Conservation (phyloP, 2,329 filamentous ascomycete species). For the Uncinocarpus reesii region DNA sequence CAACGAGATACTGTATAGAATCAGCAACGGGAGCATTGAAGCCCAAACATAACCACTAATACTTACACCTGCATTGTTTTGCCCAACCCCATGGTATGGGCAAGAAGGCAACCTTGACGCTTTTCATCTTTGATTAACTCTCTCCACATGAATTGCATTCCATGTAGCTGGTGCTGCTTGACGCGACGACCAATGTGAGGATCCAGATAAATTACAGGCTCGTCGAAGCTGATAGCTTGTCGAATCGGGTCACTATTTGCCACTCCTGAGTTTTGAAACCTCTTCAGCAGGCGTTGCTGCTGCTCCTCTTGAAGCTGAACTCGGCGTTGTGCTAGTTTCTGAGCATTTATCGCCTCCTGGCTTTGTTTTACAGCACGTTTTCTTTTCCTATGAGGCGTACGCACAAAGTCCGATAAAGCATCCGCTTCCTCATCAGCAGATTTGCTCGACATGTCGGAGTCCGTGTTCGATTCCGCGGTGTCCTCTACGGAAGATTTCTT, state of each 20-base stretch:
- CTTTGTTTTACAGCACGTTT: constrained; percentile 42
- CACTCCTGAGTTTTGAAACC: constrained; percentile 25
- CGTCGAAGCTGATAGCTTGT: constrained; percentile 38
- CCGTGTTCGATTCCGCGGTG: neutral
- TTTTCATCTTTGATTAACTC: constrained; percentile 56
- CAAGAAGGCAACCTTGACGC: constrained; percentile 66
- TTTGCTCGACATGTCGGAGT: neutral
- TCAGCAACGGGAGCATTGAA: neutral
- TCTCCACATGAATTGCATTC: constrained; percentile 82
- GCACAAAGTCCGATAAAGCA: neutral
- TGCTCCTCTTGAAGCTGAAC: constrained; percentile 47
- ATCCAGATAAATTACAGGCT: constrained; percentile 46
- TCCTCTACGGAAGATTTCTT: constrained; percentile 6
- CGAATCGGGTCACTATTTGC: constrained; percentile 36
- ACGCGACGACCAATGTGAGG: constrained; percentile 53
- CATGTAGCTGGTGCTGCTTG: constrained; percentile 70
- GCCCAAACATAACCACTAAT: neutral
- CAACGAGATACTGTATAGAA: constrained; percentile 53
- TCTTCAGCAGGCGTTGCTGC: constrained; percentile 26
- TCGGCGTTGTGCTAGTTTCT: constrained; percentile 47
- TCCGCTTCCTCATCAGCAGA: neutral
- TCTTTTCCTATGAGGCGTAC: constrained; percentile 38
- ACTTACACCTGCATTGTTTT: constrained; percentile 78
- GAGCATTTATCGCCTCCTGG: constrained; percentile 43
- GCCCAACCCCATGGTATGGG: constrained; percentile 84